Conservation (phyloP, 2,329 filamentous ascomycete species). For the Penicillium sp. region DNA sequence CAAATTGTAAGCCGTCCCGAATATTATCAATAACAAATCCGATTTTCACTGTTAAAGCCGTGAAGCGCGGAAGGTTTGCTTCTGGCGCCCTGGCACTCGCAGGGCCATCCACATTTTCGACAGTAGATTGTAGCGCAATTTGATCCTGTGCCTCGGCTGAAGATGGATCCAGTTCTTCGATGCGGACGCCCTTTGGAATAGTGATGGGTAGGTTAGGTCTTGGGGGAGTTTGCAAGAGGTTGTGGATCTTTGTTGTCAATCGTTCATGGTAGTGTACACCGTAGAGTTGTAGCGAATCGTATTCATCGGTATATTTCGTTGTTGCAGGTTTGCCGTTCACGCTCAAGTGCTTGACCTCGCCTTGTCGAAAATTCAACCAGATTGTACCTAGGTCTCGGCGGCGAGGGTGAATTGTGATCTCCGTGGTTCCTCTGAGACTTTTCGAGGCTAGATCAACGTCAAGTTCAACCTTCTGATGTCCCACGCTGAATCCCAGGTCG, state of each 20-base stretch:
- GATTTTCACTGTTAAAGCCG: constrained; percentile 63
- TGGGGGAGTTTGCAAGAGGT: constrained; percentile 50
- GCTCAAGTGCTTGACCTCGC: constrained; percentile 53
- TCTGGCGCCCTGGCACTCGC: constrained; percentile 36
- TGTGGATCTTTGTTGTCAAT: constrained; percentile 65
- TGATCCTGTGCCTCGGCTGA: constrained; percentile 49
- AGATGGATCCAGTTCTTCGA: constrained; percentile 59
- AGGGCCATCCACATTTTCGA: constrained; percentile 39
- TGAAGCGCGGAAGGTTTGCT: constrained; percentile 49
- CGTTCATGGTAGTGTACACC: constrained; percentile 73
- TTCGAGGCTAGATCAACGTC: constrained; percentile 81
- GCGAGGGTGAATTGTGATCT: constrained; percentile 72
- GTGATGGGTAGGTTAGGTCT: constrained; percentile 58
- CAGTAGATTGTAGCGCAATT: constrained; percentile 39
- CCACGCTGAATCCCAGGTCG: constrained; percentile 55
- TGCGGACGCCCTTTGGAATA: constrained; percentile 59
- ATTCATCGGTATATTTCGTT: constrained; percentile 42
- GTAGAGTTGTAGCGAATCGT: constrained; percentile 50
- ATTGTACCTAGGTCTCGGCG: constrained; percentile 55
- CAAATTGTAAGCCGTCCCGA: constrained; percentile 86
- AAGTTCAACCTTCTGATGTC: constrained; percentile 83
- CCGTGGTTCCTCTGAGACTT: constrained; percentile 71
- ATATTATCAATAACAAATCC: constrained; percentile 74
- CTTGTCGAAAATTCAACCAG: constrained; percentile 62
- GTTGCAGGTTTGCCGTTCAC: constrained; percentile 43